Base-by-base conservation (phyloP, 2,329 filamentous ascomycete genomes). In the Ceratocystis papillata region DNA sequence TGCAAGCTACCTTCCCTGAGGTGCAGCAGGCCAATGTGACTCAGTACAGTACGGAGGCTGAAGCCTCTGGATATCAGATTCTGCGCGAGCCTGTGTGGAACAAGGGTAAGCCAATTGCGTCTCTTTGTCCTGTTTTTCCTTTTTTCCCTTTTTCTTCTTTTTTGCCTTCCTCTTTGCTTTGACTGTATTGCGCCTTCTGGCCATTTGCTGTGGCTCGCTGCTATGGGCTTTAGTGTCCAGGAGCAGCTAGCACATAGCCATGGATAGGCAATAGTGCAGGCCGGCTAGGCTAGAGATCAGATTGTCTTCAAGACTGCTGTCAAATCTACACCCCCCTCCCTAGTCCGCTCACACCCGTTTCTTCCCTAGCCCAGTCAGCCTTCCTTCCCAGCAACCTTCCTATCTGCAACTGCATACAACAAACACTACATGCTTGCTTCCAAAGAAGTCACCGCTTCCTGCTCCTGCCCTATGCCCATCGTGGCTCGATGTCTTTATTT, bases 41-140 rank as follows among this genome's bases (percentile, higher is more conserved):
- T 59, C 79, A 85, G 69, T 83, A 85, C 72, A 71, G 83, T 62
- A 69, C 78, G 60, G 74, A 82, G 71, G 73, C 75, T 66, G 74
- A 79, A 70, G 83, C 84, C 69, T 76, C 76, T 68, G 84, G 83
- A 70, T 84, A 84, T 73, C 84, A 86, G 74, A 76, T 87, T 67
- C 77, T 87, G 67, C 76, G 79, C 63, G 82, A 87, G 73, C 83
- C 84, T 69, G 77, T 82, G 62, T 86, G 83, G 83, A 87, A 87
- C 73, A 86, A 85, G 78, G 83, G 84, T 85, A 76, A 73, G 75
- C 74, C 20, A 55, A 7, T 17, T 25, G n/a, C 53, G n/a, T 67
- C 67, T 64, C 63, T 12, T 10, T 37, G 8, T 37, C 8, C 33
- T 45, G 57, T 30, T 53, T 62, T 15, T n/a, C 30, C 25, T 64